Evolutionary conservation across 139 green algal genomes (phyloP), one percentile per base, ranked within the genome.

Genomic region (Volvox reticuliferus): DNA sequence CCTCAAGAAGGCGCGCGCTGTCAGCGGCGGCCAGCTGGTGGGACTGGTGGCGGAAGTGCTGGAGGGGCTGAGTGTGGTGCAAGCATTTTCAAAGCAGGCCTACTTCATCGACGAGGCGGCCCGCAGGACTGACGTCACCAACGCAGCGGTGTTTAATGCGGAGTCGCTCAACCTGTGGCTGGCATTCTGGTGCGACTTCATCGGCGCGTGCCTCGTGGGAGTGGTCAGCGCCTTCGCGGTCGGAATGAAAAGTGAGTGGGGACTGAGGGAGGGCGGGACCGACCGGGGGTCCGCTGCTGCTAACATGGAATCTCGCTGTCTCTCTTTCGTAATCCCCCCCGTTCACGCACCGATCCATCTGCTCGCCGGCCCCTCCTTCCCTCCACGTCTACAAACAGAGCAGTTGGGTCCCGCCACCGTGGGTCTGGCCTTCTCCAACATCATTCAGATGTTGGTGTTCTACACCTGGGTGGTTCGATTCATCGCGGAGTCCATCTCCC

Each of bases 131-230:
- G 86, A 90, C 55, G 55, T 77, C 18, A 84, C 86, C 86, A 90
- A 90, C 86, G 22, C 20, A 16, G 90, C 93, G n/a, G 84, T 96
- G 79, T 96, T 95, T 88, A 94, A 92, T 69, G 93, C 91, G 33
- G 94, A 96, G 91, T 88, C n/a, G 17, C 89, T 94, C 89, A 96
- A 96, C 91, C 93, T 96, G 76, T 96, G 94, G 94, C 91, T 96
- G 50, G 94, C 94, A 65, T 96, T 96, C 91, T 94, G 92, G 92
- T 97, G 95, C 84, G 95, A 97, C 91, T 93, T 97, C 50, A 94
- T 95, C 67, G 95, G 95, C 18, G 94, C 94, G 14, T 77, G 93
- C 67, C 91, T 97, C 85, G 91, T 97, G 63, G 92, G 95, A 55
- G 95, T 93, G 14, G 94, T 94, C 28, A 92, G 82, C 86, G 82